Evolutionary conservation across 2,329 filamentous ascomycete species (phyloP).

Genomic region (Clonostachys sp.): DNA sequence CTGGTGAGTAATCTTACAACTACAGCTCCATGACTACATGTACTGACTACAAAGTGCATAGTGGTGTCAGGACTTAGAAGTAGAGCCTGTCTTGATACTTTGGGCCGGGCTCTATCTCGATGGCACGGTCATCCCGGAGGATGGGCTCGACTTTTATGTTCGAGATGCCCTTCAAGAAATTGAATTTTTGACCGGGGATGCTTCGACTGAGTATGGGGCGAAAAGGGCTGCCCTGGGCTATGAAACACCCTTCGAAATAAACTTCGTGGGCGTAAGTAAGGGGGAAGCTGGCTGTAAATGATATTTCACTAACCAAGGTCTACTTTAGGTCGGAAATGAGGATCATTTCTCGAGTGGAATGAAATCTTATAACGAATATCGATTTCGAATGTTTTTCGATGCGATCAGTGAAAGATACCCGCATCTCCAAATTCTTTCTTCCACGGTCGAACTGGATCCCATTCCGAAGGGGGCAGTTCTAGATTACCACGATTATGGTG

Average conservation of each 20-base stretch:
- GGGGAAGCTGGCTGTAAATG: not conserved
- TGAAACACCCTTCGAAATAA: constrained; percentile 41
- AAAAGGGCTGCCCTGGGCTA: constrained; percentile 43
- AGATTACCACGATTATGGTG: constrained; percentile 15
- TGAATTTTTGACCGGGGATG: constrained; percentile 42
- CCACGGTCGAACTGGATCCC: constrained; percentile 17
- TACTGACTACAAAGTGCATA: not conserved
- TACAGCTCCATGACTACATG: not conserved
- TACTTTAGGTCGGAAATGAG: constrained; percentile 35
- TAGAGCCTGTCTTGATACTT: not conserved
- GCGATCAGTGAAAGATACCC: constrained; percentile 30
- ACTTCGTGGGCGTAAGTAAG: constrained; percentile 39
- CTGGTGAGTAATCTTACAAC: constrained; percentile 7
- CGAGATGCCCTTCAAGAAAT: constrained; percentile 44
- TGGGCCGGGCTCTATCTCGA: constrained; percentile 15
- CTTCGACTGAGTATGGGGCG: constrained; percentile 37
- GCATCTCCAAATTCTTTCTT: constrained; percentile 37
- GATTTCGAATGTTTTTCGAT: constrained; percentile 41
- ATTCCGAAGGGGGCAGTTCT: constrained; percentile 26
- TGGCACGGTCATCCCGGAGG: constrained; percentile 29
- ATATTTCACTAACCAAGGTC: not conserved
- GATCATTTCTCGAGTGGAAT: constrained; percentile 33
- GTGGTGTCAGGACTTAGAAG: not conserved
- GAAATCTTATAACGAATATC: constrained; percentile 23
- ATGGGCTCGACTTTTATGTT: constrained; percentile 36